Conservation (phyloP, 2,329 filamentous ascomycete species). For the Septoria linicola region DNA sequence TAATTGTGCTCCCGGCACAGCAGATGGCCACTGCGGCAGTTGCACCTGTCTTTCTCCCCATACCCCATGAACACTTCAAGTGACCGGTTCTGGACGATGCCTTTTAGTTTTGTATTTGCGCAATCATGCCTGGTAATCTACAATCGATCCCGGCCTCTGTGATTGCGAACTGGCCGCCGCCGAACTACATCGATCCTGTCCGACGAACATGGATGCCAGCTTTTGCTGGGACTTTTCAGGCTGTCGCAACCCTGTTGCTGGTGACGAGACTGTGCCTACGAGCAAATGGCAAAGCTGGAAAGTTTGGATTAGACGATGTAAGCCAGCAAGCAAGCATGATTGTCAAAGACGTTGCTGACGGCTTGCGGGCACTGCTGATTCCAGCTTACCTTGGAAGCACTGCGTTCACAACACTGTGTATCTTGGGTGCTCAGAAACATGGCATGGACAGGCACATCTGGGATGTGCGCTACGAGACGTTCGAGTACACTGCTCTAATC, state of each 20-base stretch:
- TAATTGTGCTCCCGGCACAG: neutral
- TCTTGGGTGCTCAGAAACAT: conserved; percentile 18
- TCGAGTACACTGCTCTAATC: conserved; percentile 13
- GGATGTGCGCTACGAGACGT: conserved; percentile 20
- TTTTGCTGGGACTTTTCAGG: conserved; percentile 23
- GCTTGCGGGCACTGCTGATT: conserved; percentile 17
- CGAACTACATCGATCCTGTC: conserved; percentile 31
- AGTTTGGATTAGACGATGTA: conserved; percentile 31
- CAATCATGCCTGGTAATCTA: conserved; percentile 31
- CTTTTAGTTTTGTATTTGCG: neutral
- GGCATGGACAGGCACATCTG: conserved; percentile 27
- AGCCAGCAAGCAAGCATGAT: neutral
- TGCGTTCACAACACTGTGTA: conserved; percentile 21
- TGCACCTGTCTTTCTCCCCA: neutral
- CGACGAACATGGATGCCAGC: conserved; percentile 27
- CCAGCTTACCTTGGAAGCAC: conserved; percentile 24
- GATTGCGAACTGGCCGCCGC: conserved; percentile 27
- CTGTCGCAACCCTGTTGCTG: conserved; percentile 25
- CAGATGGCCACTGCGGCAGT: neutral
- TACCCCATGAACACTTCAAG: neutral
- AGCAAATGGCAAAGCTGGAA: conserved; percentile 26
- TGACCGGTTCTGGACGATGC: neutral
- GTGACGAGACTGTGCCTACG: conserved; percentile 28
- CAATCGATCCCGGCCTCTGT: conserved; percentile 22
- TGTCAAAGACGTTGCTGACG: neutral